phyloP scores from a whole-genome alignment of 1,284 basidiomycete species.

The Apiotrichum brassicae region DNA sequence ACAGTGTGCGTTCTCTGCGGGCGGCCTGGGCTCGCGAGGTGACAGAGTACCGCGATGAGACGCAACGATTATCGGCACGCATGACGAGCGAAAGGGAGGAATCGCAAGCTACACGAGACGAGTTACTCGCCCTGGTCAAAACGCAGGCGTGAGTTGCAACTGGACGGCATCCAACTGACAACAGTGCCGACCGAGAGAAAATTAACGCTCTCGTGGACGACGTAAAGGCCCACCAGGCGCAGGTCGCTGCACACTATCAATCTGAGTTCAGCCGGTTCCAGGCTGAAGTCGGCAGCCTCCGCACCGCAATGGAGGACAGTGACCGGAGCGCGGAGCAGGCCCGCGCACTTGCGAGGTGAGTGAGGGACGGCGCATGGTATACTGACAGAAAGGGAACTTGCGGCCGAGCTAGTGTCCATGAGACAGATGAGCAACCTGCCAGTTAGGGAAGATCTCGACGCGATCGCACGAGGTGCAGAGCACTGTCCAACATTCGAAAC shows the following conservation, averaged over 20 bases:
- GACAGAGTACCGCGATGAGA: constrained; percentile 30
- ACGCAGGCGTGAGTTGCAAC: constrained; percentile 32
- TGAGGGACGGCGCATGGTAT: background rate
- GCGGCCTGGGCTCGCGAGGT: constrained; percentile 43
- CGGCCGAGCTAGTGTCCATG: no score
- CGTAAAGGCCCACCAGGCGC: background rate
- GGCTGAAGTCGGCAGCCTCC: background rate
- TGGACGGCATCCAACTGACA: background rate
- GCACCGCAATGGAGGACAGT: constrained; percentile 23
- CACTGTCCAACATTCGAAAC: no score
- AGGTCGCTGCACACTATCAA: constrained; percentile 15
- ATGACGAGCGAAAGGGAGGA: constrained; percentile 31
- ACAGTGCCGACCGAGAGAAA: constrained; percentile 27
- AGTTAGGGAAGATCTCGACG: no score
- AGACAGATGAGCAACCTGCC: no score
- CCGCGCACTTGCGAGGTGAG: constrained; percentile 28
- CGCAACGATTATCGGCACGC: constrained; percentile 22
- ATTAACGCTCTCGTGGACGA: constrained; percentile 25
- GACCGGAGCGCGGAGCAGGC: constrained; percentile 22
- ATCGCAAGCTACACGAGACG: constrained; percentile 27
- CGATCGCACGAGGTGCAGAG: no score
- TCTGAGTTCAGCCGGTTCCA: constrained; percentile 13
- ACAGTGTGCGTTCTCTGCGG: constrained; percentile 34
- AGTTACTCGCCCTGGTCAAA: constrained; percentile 30
- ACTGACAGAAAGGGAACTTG: no score